Conservation (phyloP, 331 rosid genomes). For the Rosa hybrid region DNA sequence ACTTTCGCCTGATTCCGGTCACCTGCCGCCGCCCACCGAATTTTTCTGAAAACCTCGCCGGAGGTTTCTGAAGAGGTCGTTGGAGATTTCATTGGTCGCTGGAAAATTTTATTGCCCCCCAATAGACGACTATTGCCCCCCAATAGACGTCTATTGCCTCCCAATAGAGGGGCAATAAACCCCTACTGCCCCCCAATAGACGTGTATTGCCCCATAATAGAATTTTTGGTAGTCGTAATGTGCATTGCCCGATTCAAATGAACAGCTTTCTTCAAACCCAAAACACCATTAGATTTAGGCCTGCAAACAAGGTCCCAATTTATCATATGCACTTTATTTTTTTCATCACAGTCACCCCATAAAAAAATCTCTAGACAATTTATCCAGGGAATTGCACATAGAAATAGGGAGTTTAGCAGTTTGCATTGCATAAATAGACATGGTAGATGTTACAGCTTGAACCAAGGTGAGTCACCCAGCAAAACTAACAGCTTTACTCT, state of each 20-base stretch:
- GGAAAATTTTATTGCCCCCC: no score
- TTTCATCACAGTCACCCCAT: background rate
- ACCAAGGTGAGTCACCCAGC: background rate
- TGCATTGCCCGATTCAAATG: background rate
- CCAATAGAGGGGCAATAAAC: no score
- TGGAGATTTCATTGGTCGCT: no score
- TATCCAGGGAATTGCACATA: background rate
- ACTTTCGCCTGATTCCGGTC: no score
- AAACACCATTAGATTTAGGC: background rate
- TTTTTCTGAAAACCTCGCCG: no score
- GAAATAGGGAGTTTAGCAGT: background rate
- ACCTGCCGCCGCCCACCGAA: no score
- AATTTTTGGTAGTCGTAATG: no score
- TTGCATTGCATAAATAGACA: background rate
- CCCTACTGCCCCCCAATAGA: no score
- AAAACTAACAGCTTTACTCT: background rate
- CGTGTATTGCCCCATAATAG: no score
- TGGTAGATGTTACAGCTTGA: background rate
- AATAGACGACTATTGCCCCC: no score
- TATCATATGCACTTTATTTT: background rate
- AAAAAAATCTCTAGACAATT: background rate
- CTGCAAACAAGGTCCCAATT: background rate
- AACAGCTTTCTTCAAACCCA: background rate
- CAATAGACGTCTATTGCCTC: no score
- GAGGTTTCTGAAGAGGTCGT: no score